These are phyloP conservation scores for Cryptococcus sp. DNA, from an alignment of 1,284 basidiomycete species.

Conservation along the genomic window DNA sequence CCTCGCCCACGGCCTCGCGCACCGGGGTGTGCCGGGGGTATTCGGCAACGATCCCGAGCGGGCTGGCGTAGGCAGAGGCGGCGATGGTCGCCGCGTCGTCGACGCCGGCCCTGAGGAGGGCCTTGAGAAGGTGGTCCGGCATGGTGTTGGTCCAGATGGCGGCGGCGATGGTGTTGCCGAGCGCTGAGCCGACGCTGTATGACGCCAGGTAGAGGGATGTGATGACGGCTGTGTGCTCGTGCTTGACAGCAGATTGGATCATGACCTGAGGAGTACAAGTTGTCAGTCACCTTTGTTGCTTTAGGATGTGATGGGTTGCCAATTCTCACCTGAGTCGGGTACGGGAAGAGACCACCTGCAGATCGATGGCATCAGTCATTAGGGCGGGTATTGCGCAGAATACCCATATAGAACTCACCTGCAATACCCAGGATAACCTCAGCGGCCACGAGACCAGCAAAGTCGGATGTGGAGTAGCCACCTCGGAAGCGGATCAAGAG, in stretches of 20 bases:
- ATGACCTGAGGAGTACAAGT: conserved; percentile 30
- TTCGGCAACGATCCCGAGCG: conserved; percentile 35
- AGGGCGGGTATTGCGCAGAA: not conserved
- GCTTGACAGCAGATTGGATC: conserved; percentile 48
- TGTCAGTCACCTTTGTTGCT: too few relatives aligned
- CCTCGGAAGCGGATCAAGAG: conserved; percentile 51
- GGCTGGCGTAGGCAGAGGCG: conserved; percentile 38
- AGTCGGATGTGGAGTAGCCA: conserved; percentile 25
- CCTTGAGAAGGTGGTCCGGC: conserved; percentile 19
- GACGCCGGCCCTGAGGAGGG: conserved; percentile 18
- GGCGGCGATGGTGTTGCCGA: conserved; percentile 50
- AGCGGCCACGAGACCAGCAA: conserved; percentile 46
- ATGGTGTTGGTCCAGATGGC: conserved; percentile 46
- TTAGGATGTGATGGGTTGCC: too few relatives aligned
- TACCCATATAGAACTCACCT: conserved; percentile 11
- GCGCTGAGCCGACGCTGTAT: conserved; percentile 49
- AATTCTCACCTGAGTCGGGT: conserved; percentile 31
- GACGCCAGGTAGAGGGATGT: conserved; percentile 49
- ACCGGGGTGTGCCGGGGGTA: conserved; percentile 45
- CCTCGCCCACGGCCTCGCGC: conserved; percentile 35
- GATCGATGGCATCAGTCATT: not conserved
- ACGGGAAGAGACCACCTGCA: conserved; percentile 46
- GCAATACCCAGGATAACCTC: conserved; percentile 52
- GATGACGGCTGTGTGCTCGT: conserved; percentile 49
- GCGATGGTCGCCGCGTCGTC: conserved; percentile 40